Conservation (phyloP, 2,329 filamentous ascomycete species). For the Penicillium sp. region DNA sequence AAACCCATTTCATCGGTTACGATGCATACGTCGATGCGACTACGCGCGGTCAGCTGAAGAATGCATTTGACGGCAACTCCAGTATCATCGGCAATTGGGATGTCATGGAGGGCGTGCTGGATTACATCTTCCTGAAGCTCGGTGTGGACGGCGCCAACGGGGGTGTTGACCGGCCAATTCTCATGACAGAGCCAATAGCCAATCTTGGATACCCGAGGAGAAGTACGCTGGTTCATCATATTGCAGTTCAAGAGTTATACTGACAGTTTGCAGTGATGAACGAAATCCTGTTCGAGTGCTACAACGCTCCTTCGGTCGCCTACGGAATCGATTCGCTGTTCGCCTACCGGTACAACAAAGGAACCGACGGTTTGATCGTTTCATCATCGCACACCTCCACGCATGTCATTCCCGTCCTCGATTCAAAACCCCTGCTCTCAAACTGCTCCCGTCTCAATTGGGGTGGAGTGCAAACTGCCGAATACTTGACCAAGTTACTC, state of each 20-base stretch:
- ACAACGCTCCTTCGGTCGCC: slow-evolving; percentile 83
- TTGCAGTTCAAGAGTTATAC: slow-evolving; percentile 24
- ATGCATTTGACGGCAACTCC: slow-evolving; percentile 86
- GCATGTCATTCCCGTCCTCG: slow-evolving; percentile 89
- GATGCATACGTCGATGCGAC: slow-evolving; percentile 96
- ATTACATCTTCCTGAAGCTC: slow-evolving; percentile 93
- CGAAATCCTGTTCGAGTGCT: slow-evolving; percentile 96
- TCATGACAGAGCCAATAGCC: slow-evolving; percentile 94
- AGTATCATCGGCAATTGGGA: slow-evolving; percentile 98
- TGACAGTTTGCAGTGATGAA: slow-evolving; percentile 73
- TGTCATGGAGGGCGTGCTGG: slow-evolving; percentile 89
- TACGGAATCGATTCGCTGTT: slow-evolving; percentile 97
- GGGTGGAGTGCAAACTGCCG: slow-evolving; percentile 87
- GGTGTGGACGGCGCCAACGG: slow-evolving; percentile 77
- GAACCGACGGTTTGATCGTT: slow-evolving; percentile 82
- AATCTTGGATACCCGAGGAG: slow-evolving; percentile 87
- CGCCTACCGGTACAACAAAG: slow-evolving; percentile 90
- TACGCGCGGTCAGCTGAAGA: slow-evolving; percentile 84
- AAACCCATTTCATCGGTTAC: slow-evolving; percentile 86
- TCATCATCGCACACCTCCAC: slow-evolving; percentile 93
- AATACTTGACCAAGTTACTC: slow-evolving; percentile 88
- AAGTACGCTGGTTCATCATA: slow-evolving; percentile 60
- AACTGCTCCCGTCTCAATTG: slow-evolving; percentile 91
- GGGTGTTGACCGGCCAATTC: slow-evolving; percentile 78
- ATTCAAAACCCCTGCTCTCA: slow-evolving; percentile 79